Evolutionary conservation across 768 basidiomycete genomes (phyloP).

Genomic region (Boletellus ananas): DNA sequence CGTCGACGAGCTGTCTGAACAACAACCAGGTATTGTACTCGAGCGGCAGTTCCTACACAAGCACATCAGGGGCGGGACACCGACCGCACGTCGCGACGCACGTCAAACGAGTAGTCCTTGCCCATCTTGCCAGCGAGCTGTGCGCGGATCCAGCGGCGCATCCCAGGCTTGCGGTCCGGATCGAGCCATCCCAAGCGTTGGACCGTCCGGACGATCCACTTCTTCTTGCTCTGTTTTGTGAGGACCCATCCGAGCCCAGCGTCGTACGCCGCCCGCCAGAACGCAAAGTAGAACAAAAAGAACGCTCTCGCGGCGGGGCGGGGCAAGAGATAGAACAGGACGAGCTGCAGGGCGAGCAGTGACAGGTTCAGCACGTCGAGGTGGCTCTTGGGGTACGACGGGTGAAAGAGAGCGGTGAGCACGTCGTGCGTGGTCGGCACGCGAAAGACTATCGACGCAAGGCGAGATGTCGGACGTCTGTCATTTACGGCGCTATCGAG

Average conservation of each 20-base stretch:
- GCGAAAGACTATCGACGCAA: constrained; percentile 83
- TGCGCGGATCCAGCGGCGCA: constrained; percentile 78
- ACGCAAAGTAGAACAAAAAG: constrained; percentile 87
- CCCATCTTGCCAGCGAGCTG: constrained; percentile 94
- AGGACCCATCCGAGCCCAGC: constrained; percentile 91
- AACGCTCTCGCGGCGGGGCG: constrained; percentile 53
- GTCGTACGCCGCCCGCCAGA: constrained; percentile 92
- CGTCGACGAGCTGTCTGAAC: constrained; percentile 93
- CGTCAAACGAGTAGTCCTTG: constrained; percentile 89
- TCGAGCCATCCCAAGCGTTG: constrained; percentile 89
- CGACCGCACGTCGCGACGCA: constrained; percentile 35
- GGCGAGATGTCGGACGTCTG: too few relatives aligned
- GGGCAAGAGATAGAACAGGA: constrained; percentile 68
- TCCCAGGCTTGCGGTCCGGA: constrained; percentile 50
- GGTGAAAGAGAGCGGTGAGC: constrained; percentile 79
- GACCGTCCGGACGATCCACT: constrained; percentile 86
- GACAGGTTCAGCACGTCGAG: constrained; percentile 83
- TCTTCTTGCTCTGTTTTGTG: constrained; percentile 92
- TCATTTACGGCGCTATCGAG: not conserved
- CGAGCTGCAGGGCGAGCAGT: constrained; percentile 70
- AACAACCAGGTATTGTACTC: constrained; percentile 98
- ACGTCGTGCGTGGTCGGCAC: constrained; percentile 93
- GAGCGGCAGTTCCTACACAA: constrained; percentile 71
- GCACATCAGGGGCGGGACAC: not conserved
- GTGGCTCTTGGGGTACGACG: constrained; percentile 80